These are phyloP conservation scores for Aspergillus ostianus DNA, from an alignment of 495 filamentous ascomycete species.

Conservation along the genomic window DNA sequence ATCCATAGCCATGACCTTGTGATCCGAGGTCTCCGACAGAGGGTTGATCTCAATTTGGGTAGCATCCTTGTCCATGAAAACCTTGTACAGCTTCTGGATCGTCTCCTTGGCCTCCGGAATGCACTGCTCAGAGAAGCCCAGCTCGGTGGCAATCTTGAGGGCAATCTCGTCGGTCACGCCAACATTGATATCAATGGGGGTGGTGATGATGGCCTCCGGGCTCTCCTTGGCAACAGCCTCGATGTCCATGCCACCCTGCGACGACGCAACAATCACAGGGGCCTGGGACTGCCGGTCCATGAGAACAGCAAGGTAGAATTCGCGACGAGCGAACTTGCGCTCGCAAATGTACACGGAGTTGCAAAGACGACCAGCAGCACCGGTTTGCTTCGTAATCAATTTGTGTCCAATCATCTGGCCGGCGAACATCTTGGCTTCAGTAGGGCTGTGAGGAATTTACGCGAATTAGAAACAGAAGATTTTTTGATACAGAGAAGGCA, in stretches of 20 bases:
- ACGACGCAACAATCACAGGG: conserved; percentile 95
- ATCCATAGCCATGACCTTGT: conserved; percentile 97
- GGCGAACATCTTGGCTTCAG: conserved; percentile 95
- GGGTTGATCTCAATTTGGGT: conserved; percentile 99
- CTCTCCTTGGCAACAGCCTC: conserved; percentile 97
- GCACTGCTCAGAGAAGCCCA: conserved; percentile 97
- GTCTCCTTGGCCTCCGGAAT: conserved; percentile 90
- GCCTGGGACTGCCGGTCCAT: conserved; percentile 93
- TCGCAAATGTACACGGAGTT: conserved; percentile 98
- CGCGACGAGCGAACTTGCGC: conserved; percentile 97
- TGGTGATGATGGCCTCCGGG: conserved; percentile 91
- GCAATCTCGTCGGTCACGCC: conserved; percentile 97
- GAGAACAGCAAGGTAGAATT: conserved; percentile 97
- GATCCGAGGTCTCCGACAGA: conserved; percentile 92
- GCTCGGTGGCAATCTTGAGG: conserved; percentile 79
- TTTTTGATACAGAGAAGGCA: neutral
- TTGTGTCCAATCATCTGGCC: conserved; percentile 99
- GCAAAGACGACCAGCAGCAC: conserved; percentile 84
- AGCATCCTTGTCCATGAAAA: conserved; percentile 96
- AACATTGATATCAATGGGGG: conserved; percentile 86
- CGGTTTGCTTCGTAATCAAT: conserved; percentile 99
- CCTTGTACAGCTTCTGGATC: conserved; percentile 97
- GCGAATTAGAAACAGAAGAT: conserved; percentile 17
- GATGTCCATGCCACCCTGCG: conserved; percentile 98
- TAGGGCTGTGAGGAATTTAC: conserved; percentile 47